Percentiles rank a stretch among this genome's conserved stretches.
Evolutionary conservation across 1,139 yeast species (phyloP).

Genomic region (Protomyces macrosporus): DNA sequence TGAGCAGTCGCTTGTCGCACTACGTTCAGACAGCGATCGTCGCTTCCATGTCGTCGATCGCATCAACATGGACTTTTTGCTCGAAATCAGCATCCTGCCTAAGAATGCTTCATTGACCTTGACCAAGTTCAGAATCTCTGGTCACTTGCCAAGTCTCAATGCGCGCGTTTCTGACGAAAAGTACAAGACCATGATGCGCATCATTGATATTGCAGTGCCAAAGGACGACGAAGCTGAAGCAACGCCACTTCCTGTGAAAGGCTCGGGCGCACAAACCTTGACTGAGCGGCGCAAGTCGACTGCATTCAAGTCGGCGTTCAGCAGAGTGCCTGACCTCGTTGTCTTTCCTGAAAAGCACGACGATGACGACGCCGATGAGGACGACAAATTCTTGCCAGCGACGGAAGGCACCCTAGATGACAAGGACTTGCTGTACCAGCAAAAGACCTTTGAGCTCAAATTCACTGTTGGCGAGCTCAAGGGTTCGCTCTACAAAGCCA

Average conservation of each 20-base stretch:
- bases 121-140: slow-evolving; percentile 68
- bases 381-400: slow-evolving; percentile 17
- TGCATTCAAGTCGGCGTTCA: slow-evolving; percentile 10
- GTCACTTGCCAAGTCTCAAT: slow-evolving; percentile 68
- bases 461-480: slow-evolving; percentile 62
- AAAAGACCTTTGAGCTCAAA: slow-evolving; percentile 63
- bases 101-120: slow-evolving; percentile 56
- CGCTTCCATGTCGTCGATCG: slow-evolving; percentile 66
- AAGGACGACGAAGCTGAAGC: slow-evolving; percentile 42
- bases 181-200: slow-evolving; percentile 76
- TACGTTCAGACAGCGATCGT: slow-evolving; percentile 44
- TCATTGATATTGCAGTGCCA: slow-evolving; percentile 69
- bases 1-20: slow-evolving; percentile 65
- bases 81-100: slow-evolving; percentile 82
- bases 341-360: slow-evolving; percentile 24
- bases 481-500: slow-evolving; percentile 52
- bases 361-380: slow-evolving; percentile 30
- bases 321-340: slow-evolving; percentile 4
- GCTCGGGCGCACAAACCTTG: background rate
- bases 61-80: slow-evolving; percentile 61
- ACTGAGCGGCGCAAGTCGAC: background rate
- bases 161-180: slow-evolving; percentile 81
- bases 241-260: background rate
- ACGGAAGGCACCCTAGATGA: slow-evolving; percentile 25
- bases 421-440: slow-evolving; percentile 38